Base-by-base conservation (phyloP, 805 yeast species). In the Spathaspora gorwiae region DNA sequence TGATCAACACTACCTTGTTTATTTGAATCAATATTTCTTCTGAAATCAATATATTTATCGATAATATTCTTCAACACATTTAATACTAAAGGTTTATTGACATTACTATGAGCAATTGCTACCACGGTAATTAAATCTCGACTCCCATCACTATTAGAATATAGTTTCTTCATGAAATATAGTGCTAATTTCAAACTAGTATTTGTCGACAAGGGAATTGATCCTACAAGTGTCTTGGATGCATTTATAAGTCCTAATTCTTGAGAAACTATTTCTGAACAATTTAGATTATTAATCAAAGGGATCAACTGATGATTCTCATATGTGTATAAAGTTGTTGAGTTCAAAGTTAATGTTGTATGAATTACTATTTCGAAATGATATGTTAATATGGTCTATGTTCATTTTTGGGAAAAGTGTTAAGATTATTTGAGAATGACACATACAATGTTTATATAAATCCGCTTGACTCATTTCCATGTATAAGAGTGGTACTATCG, bases 311-410 rank as follows among this genome's bases (percentile, higher is more conserved):
- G 65, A 38, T 62, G 59, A 54, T 78, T 78, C 52, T 80, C 84
- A 50, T 78, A 71, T 10, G 84, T 75, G 57, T 76, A 81, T 11
- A 80, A 64, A 0, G 85, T 79, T 6, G 84, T 77, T 13, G 85
- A 80, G 54, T 81, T 80, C 44, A 66, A 60, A 4, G 80, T 73
- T 35, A 77, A 62, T 2, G 80, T 72, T 15, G 78, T 72, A 51
- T 69, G 72, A 14, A 77, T 65, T 49, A 77, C 78, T 72, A 40
- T 15, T 24, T 19, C 24, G 24, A 19, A 19, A 19, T 19, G 24
- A 19, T 19, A 19, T 19, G 24, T 19, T 19, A 19, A 19, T 19
- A 19, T 19, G 24, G 24, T 19, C 24, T 19, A 19, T 19, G 24
- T 19, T 19, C 24, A 19, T 19, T 19, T 19, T 19, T 19, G 2